These are phyloP conservation scores for Phytophthora hybrid DNA, from an alignment of 352 stramenopile species.

Conservation along the genomic window DNA sequence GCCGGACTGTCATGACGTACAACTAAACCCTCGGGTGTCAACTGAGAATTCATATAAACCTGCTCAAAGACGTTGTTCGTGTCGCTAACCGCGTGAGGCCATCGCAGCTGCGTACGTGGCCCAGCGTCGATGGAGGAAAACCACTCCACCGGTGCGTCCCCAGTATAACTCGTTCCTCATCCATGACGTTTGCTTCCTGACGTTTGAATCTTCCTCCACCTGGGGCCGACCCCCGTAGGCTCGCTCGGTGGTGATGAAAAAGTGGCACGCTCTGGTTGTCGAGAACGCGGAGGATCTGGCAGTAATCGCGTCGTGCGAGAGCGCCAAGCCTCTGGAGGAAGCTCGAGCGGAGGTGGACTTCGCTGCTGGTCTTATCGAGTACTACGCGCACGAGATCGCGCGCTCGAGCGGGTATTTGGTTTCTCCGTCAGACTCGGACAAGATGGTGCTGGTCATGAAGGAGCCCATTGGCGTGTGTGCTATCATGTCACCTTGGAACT, in stretches of 20 bases:
- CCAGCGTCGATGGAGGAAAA: slow-evolving; percentile 66
- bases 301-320: slow-evolving; percentile 95
- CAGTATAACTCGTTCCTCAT: background rate
- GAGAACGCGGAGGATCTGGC: slow-evolving; percentile 76
- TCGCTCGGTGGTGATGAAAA: slow-evolving; percentile 59
- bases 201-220: background rate
- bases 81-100: slow-evolving; percentile 36
- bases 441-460: slow-evolving; percentile 75
- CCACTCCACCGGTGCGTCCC: slow-evolving; percentile 40
- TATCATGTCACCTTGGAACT: slow-evolving; percentile 99
- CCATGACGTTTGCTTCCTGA: background rate
- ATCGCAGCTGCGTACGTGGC: slow-evolving; percentile 66
- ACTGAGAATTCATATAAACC: background rate
- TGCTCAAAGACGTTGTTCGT: background rate
- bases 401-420: slow-evolving; percentile 81
- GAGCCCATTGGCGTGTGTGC: slow-evolving; percentile 94
- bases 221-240: slow-evolving; percentile 17
- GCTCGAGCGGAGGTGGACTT: slow-evolving; percentile 94
- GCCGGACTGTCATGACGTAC: slow-evolving; percentile 39
- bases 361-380: slow-evolving; percentile 94
- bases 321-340: slow-evolving; percentile 95
- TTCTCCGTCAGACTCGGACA: slow-evolving; percentile 42
- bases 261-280: slow-evolving; percentile 62
- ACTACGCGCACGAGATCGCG: slow-evolving; percentile 94
- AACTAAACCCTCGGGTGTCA: slow-evolving; percentile 6